Base-by-base conservation (phyloP, 257 asterid species). In the Solanum etuberosum region DNA sequence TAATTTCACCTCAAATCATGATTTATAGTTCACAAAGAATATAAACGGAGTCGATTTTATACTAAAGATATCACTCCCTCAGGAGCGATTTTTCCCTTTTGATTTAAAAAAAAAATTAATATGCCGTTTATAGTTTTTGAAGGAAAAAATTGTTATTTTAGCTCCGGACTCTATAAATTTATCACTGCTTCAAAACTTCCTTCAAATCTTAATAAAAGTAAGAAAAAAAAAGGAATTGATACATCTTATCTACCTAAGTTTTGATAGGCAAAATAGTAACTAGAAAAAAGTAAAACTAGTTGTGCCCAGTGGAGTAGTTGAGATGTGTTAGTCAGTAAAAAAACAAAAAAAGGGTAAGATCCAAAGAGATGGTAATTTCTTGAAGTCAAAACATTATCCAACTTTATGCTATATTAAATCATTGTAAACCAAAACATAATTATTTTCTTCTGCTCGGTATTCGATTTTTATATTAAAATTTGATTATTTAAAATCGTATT, bases 391-490 rank as follows among this genome's bases (percentile, higher is more conserved):
- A 74, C 54, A 74, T 74, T 38, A 37, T 37, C 61, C 61, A 4
- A 77, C 84, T 25, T 42, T 77, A 8, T 43, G 38, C 9, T 15
- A 43, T 43, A 8, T 15, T 25, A 27, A 27, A 14, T 2, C 35
- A 38, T 42, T 4, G n/a, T 25, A 42, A 25, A 42, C 25, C 4
- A n/a, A 42, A 42, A 77, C 34, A 38, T 25, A 48, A 74, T 6
- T 54, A 18, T 54, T 51, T 18, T 18, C 18, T 42, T 51, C 1
- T 0, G 10, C 14, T 14, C 1, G 4, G 0, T 6, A 4, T 51
- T 51, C 0, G 0, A 16, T 51, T 5, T 5, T 0, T 0, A 2
- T 6, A 51, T 51, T 51, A 5, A 51, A 51, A 16, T 0, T 51
- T 16, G 0, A 51, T 51, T 51, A 51, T 51, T 18, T 51, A 1